Conservation (phyloP, 371 early-diverging fungal genomes). For the Mortierella sp. region DNA sequence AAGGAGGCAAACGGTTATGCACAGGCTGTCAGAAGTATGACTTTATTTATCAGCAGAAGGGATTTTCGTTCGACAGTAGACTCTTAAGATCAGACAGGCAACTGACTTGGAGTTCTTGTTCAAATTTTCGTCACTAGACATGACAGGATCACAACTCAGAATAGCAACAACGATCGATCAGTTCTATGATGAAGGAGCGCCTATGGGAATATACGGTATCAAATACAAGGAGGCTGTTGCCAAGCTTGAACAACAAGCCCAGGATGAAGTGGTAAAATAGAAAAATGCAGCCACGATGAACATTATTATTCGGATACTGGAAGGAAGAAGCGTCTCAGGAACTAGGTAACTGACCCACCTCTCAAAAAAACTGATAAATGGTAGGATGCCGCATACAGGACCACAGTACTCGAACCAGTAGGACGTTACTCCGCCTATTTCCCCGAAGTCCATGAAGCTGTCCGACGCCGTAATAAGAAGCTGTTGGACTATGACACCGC, state of each 20-base stretch:
- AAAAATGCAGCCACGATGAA: too few species aligned
- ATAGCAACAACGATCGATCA: conserved; percentile 83
- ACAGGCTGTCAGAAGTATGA: conserved; percentile 81
- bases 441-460: conserved; percentile 93
- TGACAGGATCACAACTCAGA: conserved; percentile 85
- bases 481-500: conserved; percentile 90
- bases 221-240: conserved; percentile 83
- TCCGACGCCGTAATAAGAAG: conserved; percentile 88
- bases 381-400: conserved; percentile 84
- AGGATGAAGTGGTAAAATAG: conserved; percentile 77
- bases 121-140: conserved; percentile 66
- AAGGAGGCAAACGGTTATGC: conserved; percentile 96
- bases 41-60: neutral
- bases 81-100: too few species aligned
- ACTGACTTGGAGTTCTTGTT: neutral
- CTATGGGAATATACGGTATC: conserved; percentile 62
- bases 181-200: conserved; percentile 69
- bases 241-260: conserved; percentile 83
- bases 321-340: neutral
- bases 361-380: too few species aligned
- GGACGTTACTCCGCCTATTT: conserved; percentile 87
- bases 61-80: too few species aligned
- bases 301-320: neutral
- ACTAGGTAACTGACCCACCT: neutral
- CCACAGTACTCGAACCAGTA: conserved; percentile 90